Base-by-base conservation (phyloP, 176 grass and related monocot species). In the Oryza punctata region DNA sequence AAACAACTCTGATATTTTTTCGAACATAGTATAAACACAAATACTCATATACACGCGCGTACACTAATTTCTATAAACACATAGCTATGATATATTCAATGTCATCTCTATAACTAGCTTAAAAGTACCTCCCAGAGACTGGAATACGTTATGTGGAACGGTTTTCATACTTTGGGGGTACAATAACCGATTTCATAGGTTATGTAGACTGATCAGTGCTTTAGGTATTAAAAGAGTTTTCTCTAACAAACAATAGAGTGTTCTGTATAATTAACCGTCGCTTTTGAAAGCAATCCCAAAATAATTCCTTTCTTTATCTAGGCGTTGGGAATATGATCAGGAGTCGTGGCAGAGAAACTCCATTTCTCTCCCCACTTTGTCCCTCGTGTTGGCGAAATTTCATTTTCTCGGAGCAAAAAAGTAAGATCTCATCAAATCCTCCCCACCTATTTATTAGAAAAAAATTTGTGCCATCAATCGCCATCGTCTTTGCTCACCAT, bases 381-480 rank as follows among this genome's bases (percentile, higher is more conserved):
- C 18, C 67, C 9, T 13, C 12, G 10, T 60, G 75, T 14, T 47
- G 63, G 35, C 26, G 76, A 61, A 40, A 75, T 59, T 61, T 84
- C 87, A 69, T 75, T 89, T 75, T 80, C 76, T 61, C 7, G 69
- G 13, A 2, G 29, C 57, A 35, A 11, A 29, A 49, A 82, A 32
- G 79, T 12, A 90, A 86, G 47, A 75, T 87, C 60, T 72, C 28
- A 63, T 44, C 10, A 63, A 68, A 83, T 75, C 74, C 15, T 28
- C 5, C 29, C 40, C 32, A 47, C 40, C 66, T 69, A 87, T 29
- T 29, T 2, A 19, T 65, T 41, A 50, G 80, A 47, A 5, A 50
- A 85, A 50, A 85, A 79, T 46, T 3, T 79, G 73, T 26, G 13
- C 49, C 67, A 69, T 83, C 88, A 90, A 47, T 90, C 83, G 7